Conservation (phyloP, 768 basidiomycete species). For the Leccinum incarnatum region DNA sequence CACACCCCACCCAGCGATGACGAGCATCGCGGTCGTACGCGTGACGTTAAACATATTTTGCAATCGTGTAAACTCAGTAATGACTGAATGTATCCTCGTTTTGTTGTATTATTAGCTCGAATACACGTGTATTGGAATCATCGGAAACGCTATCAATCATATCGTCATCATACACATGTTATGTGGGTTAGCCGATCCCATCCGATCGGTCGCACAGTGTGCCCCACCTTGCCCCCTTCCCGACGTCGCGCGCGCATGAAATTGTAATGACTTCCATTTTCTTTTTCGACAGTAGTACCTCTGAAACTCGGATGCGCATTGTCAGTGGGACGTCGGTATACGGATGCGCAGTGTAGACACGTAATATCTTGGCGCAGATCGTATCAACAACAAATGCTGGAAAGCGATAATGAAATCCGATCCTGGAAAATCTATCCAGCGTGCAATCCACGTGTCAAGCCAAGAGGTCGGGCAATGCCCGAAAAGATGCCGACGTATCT, state of each 20-base stretch:
- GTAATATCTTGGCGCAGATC: neutral
- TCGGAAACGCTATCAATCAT: too few species aligned
- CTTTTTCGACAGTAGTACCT: neutral
- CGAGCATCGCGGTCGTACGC: conserved; percentile 6
- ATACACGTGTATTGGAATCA: too few species aligned
- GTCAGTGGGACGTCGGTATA: neutral
- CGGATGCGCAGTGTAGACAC: neutral
- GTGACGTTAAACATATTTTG: neutral
- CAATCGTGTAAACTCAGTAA: too few species aligned
- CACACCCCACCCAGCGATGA: conserved; percentile 39
- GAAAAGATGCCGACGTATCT: neutral
- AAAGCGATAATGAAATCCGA: neutral
- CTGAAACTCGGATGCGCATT: neutral
- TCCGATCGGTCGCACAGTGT: too few species aligned
- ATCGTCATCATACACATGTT: neutral
- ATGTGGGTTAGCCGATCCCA: neutral
- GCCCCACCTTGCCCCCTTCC: neutral
- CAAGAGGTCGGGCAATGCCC: neutral
- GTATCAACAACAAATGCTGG: neutral
- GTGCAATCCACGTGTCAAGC: neutral
- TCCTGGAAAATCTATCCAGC: neutral
- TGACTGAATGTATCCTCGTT: too few species aligned
- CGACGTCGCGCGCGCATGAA: neutral
- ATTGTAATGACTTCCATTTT: neutral
- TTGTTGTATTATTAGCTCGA: too few species aligned